A percentile compares a stretch with the other conserved stretches of the same genome.
Conservation (phyloP, 805 yeast genomes). For the Cyberlindnera saturnus region DNA sequence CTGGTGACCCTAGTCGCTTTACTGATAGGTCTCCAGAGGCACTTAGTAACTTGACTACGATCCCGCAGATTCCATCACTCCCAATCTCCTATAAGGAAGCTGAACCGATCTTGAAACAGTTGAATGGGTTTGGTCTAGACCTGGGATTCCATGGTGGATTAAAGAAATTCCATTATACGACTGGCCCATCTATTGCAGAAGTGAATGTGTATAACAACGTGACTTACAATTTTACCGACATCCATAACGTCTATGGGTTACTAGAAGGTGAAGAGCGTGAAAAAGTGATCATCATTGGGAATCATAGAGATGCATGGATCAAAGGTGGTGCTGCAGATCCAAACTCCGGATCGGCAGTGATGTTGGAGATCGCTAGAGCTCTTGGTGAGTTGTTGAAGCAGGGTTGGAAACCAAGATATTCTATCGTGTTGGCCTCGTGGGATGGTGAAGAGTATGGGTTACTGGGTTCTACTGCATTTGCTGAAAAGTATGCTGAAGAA, state of each 20-base stretch:
- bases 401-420: conserved; percentile 65
- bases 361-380: conserved; percentile 59
- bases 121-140: conserved; percentile 54
- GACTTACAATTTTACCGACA: conserved; percentile 53
- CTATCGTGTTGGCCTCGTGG: conserved; percentile 70
- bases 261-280: conserved; percentile 47
- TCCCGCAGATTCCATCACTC: conserved; percentile 63
- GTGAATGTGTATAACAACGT: conserved; percentile 57
- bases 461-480: conserved; percentile 72
- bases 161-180: conserved; percentile 38
- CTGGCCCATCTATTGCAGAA: conserved; percentile 43
- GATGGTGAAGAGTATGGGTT: conserved; percentile 79
- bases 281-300: conserved; percentile 61
- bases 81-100: conserved; percentile 65
- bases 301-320: conserved; percentile 79
- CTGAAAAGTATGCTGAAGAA: conserved; percentile 49
- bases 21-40: conserved; percentile 64
- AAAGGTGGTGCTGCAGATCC: conserved; percentile 79
- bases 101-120: conserved; percentile 49
- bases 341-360: conserved; percentile 62
- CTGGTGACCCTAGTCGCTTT: conserved; percentile 66
- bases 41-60: conserved; percentile 38
- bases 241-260: conserved; percentile 58
- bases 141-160: conserved; percentile 45
- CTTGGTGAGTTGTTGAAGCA: conserved; percentile 41